These are phyloP conservation scores for Trichoderma cornu-damae DNA, from an alignment of 2,329 filamentous ascomycete species.

Conservation along the genomic window DNA sequence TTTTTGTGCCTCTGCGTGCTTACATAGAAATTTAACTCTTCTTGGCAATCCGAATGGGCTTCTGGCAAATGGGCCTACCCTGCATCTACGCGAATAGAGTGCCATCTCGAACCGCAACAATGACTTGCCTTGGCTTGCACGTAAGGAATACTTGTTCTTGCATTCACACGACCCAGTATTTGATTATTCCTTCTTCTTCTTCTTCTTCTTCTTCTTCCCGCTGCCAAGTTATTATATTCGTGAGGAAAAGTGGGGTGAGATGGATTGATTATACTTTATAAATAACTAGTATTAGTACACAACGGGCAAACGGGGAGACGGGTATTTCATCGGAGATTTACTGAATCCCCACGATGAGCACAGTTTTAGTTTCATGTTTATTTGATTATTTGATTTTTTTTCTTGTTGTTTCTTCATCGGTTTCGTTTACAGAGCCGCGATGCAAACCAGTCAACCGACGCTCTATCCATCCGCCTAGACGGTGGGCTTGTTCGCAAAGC, in stretches of 20 bases:
- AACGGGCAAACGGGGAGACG: neutral
- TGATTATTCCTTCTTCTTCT: too few relatives aligned
- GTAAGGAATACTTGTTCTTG: neutral
- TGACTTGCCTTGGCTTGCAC: too few relatives aligned
- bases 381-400: neutral
- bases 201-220: too few relatives aligned
- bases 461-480: neutral
- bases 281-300: too few relatives aligned
- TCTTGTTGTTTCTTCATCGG: neutral
- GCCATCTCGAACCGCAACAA: too few relatives aligned
- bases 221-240: neutral
- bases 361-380: too few relatives aligned
- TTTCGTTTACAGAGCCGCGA: neutral
- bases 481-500: slow-evolving; percentile 37
- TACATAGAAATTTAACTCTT: slow-evolving; percentile 6
- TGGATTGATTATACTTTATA: neutral
- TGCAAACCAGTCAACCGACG: neutral
- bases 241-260: too few relatives aligned
- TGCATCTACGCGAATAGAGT: neutral
- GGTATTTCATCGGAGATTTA: slow-evolving; percentile 2
- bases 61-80: neutral
- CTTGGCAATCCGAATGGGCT: slow-evolving; percentile 1
- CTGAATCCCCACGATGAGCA: neutral
- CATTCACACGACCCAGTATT: neutral
- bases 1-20: slow-evolving; percentile 2